These are phyloP conservation scores for Botryotinia convoluta DNA, from an alignment of 2,329 filamentous ascomycete genomes.

Conservation along the genomic window DNA sequence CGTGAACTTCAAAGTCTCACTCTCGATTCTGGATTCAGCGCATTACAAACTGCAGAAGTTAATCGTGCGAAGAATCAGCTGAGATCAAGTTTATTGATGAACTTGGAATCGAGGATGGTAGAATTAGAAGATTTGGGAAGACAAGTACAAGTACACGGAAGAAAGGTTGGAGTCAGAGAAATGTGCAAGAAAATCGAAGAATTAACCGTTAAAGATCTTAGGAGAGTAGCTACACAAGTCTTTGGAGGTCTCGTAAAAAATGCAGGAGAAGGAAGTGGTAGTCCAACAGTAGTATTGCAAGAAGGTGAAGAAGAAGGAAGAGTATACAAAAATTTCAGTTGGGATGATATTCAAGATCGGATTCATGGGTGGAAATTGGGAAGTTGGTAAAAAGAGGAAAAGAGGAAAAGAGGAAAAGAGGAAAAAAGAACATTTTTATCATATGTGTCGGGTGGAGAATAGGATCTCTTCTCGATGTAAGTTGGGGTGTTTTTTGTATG, in stretches of 20 bases:
- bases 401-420: conserved; percentile 41
- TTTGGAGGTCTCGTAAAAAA: conserved; percentile 77
- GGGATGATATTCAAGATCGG: conserved; percentile 86
- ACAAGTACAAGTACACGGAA: conserved; percentile 94
- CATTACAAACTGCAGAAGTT: conserved; percentile 75
- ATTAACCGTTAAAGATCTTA: conserved; percentile 75
- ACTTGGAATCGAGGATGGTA: conserved; percentile 94
- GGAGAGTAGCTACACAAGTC: conserved; percentile 75
- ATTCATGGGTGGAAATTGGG: conserved; percentile 84
- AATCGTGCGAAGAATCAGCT: conserved; percentile 96
- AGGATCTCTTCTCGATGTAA: neutral
- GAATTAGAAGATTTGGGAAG: conserved; percentile 93
- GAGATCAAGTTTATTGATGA: conserved; percentile 87
- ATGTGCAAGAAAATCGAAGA: conserved; percentile 88
- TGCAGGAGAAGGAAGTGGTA: conserved; percentile 72
- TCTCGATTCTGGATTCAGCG: conserved; percentile 68
- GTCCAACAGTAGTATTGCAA: conserved; percentile 91
- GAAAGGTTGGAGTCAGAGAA: conserved; percentile 85
- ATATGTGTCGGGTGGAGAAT: neutral
- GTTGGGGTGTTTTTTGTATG: neutral
- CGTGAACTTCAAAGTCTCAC: conserved; percentile 79
- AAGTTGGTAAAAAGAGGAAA: conserved; percentile 44
- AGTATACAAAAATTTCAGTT: conserved; percentile 64
- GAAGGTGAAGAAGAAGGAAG: conserved; percentile 73
- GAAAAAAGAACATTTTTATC: neutral